A percentile compares a stretch with the other conserved stretches of the same genome.
These are phyloP conservation scores for Panicum virgatum DNA, from an alignment of 202 grass and related monocot species.

Conservation along the genomic window DNA sequence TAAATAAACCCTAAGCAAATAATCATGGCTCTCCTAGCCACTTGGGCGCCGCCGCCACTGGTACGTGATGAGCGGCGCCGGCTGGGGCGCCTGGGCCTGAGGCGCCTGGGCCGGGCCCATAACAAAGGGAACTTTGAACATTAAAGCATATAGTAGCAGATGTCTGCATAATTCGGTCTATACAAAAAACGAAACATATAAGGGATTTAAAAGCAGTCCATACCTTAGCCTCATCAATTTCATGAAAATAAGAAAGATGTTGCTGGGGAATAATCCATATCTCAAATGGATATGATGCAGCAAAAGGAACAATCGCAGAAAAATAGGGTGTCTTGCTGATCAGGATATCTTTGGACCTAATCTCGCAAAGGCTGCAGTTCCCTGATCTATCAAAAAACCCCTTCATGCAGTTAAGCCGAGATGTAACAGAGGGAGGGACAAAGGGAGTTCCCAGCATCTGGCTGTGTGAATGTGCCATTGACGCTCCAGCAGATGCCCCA, in stretches of 20 bases:
- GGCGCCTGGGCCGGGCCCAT: too few species aligned
- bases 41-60: too few species aligned
- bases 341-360: constrained; percentile 59
- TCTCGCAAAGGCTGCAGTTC: constrained; percentile 74
- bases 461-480: constrained; percentile 95
- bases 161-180: background rate
- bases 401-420: constrained; percentile 66
- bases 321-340: constrained; percentile 63
- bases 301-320: constrained; percentile 77
- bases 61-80: too few species aligned
- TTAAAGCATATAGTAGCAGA: background rate
- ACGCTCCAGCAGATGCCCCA: constrained; percentile 85
- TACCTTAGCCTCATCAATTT: constrained; percentile 79
- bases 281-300: constrained; percentile 92
- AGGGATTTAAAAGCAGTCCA: background rate
- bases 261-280: constrained; percentile 84
- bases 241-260: constrained; percentile 78
- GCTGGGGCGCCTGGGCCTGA: too few species aligned
- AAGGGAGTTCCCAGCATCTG: constrained; percentile 93
- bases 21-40: too few species aligned
- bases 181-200: constrained; percentile 1
- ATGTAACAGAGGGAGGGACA: constrained; percentile 71
- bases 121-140: background rate
- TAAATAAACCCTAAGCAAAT: too few species aligned
- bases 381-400: constrained; percentile 63